These are phyloP conservation scores for Polyporus arcularius DNA, from an alignment of 768 basidiomycete species.

Conservation along the genomic window DNA sequence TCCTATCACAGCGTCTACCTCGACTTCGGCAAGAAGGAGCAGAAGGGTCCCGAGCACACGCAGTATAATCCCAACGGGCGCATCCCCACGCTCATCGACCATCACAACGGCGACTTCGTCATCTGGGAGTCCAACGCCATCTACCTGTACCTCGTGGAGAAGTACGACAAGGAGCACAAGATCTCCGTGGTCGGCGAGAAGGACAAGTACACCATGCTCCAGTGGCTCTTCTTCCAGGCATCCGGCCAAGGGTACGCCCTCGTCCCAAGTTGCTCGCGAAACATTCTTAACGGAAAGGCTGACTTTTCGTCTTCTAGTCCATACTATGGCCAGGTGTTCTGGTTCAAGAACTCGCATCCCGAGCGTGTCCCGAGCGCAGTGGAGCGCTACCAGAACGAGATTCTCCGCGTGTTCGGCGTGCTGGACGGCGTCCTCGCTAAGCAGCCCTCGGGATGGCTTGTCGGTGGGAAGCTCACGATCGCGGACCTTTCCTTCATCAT, in stretches of 20 bases:
- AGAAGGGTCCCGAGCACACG: slow-evolving; percentile 39
- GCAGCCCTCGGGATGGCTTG: slow-evolving; percentile 7
- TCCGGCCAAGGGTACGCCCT: slow-evolving; percentile 20
- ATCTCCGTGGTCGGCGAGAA: slow-evolving; percentile 1
- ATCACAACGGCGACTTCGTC: slow-evolving; percentile 28
- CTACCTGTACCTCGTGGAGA: slow-evolving; percentile 38
- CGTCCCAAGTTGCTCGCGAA: neutral
- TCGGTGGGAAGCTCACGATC: slow-evolving; percentile 3
- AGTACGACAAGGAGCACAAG: slow-evolving; percentile 42
- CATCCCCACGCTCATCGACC: slow-evolving; percentile 34
- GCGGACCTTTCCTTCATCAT: neutral
- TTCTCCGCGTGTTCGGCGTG: slow-evolving; percentile 15
- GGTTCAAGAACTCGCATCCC: neutral
- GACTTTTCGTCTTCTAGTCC: neutral
- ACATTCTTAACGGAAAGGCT: neutral
- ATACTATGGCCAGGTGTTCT: neutral
- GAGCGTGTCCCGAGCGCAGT: slow-evolving; percentile 15
- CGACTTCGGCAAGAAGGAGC: slow-evolving; percentile 38
- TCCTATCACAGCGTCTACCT: slow-evolving; percentile 29
- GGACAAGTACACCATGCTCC: slow-evolving; percentile 23
- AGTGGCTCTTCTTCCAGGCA: slow-evolving; percentile 41
- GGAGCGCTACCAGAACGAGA: slow-evolving; percentile 22
- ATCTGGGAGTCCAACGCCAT: slow-evolving; percentile 39
- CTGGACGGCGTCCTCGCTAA: slow-evolving; percentile 17
- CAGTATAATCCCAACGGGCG: slow-evolving; percentile 32